Conservation (phyloP, 2,329 filamentous ascomycete species). For the Fusarium compactum region DNA sequence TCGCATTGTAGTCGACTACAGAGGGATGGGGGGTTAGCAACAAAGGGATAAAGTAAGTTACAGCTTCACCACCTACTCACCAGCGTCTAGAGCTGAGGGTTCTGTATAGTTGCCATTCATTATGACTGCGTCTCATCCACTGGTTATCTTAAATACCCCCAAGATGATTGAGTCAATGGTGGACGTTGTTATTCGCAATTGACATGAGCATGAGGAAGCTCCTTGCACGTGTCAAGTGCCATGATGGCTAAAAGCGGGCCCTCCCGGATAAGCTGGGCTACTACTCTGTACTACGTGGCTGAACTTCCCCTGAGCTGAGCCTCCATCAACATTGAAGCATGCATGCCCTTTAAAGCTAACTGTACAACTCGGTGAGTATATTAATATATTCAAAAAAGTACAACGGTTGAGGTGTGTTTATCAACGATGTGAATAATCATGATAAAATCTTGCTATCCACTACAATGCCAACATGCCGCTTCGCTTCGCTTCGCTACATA, state of each 20-base stretch:
- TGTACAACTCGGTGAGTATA: neutral
- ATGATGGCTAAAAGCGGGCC: conserved; percentile 47
- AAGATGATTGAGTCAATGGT: conserved; percentile 2
- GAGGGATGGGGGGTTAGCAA: conserved; percentile 37
- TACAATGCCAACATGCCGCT: conserved; percentile 18
- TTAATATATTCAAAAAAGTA: neutral
- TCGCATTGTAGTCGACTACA: conserved; percentile 85
- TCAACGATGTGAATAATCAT: conserved; percentile 20
- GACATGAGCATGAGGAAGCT: conserved; percentile 37
- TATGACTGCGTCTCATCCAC: conserved; percentile 22
- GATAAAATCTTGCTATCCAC: conserved; percentile 27
- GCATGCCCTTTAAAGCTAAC: neutral
- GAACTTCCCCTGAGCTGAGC: conserved; percentile 31
- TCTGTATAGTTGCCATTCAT: conserved; percentile 58
- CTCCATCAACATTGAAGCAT: neutral
- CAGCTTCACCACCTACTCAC: conserved; percentile 49
- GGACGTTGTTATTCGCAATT: conserved; percentile 2
- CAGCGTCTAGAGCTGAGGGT: conserved; percentile 58
- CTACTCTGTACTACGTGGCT: conserved; percentile 31
- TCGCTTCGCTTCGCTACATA: conserved; percentile 7
- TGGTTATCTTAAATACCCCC: conserved; percentile 8
- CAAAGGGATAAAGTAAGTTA: conserved; percentile 22
- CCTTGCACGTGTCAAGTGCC: conserved; percentile 47
- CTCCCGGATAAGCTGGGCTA: conserved; percentile 17
- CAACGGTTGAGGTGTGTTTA: conserved; percentile 19